Base-by-base conservation (phyloP, 768 basidiomycete genomes). In the Russula foetens region DNA sequence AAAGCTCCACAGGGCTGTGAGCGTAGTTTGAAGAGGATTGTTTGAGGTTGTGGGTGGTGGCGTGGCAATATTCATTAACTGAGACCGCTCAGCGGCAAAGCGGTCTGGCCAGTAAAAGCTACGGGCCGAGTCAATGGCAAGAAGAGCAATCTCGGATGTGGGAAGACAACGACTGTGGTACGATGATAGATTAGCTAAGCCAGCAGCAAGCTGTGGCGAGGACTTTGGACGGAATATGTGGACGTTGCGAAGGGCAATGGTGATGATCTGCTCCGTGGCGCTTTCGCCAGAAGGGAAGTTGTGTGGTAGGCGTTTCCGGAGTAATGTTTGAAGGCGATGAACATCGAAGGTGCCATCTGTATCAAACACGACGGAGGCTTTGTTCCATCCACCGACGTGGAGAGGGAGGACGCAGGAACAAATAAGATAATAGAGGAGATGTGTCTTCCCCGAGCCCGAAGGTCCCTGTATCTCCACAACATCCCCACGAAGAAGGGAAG, bases 81-180 rank as follows among this genome's bases (percentile, higher is more conserved):
- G 19, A 66, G 63, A 56, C 35, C 83, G 82, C 70, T 91, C 89
- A 31, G 73, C 72, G 41, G 75, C 74, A 68, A 84, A 85, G 44
- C 86, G 82, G 69, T 93, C 90, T 3, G 78, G 63, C 91, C 92
- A 93, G 71, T 89, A 82, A 68, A 86, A 90, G 0, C 88, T 70
- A 69, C 85, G 85, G 59, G 90, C 71, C 15, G 90, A 90, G 71
- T 94, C 91, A 48, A 93, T 75, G 11, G 81, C 82, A 39, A 94
- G 71, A 56, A 90, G 66, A 7, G 83, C 84, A 12, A 92, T 77
- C 61, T 84, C 84, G 33, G 75, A 71, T 45, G 80, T 71, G 33
- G 79, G 75, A 60, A 85, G 76, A 54, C 75, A 71, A 19, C 69
- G 68, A 3, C 72, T 67, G 65, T 85, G 82, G 66, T 84, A 84